Percentiles rank a stretch among this genome's conserved stretches.
Conservation (phyloP, 2,329 filamentous ascomycete species). For the Colletotrichum falcatum region DNA sequence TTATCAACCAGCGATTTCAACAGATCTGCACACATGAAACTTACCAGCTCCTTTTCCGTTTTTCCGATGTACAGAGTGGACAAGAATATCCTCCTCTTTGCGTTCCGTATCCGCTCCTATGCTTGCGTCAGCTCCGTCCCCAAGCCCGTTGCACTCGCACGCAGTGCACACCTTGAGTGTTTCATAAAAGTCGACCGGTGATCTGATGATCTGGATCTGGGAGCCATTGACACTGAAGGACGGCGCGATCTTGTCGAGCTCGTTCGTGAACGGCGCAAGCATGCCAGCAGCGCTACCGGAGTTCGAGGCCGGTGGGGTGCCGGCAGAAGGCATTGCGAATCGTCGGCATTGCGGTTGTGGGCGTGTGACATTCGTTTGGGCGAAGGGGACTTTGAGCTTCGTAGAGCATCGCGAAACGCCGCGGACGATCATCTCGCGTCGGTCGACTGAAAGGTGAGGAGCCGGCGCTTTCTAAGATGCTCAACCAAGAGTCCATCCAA, state of each 20-base stretch:
- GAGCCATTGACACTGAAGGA: constrained; percentile 87
- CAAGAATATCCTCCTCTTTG: constrained; percentile 84
- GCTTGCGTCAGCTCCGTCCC: constrained; percentile 13
- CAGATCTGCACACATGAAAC: constrained; percentile 34
- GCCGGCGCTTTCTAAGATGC: neutral
- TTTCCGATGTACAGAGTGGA: constrained; percentile 98
- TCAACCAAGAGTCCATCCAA: constrained; percentile 3
- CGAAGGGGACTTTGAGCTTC: constrained; percentile 42
- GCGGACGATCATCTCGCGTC: constrained; percentile 50
- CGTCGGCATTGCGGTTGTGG: constrained; percentile 39
- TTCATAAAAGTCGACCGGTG: constrained; percentile 90
- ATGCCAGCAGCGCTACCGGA: constrained; percentile 53
- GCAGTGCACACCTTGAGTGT: constrained; percentile 79
- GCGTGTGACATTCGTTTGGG: constrained; percentile 24
- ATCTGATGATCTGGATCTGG: constrained; percentile 81
- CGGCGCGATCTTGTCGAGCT: constrained; percentile 91
- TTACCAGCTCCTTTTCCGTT: constrained; percentile 85
- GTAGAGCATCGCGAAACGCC: constrained; percentile 49
- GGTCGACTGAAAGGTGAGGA: neutral
- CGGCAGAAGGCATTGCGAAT: constrained; percentile 40
- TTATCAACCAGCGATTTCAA: neutral
- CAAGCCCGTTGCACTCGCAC: neutral
- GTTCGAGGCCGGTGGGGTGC: constrained; percentile 32
- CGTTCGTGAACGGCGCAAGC: constrained; percentile 69
- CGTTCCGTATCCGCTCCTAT: constrained; percentile 83